phyloP scores from a whole-genome alignment of 257 asterid species.

The Coffea eugenioides region DNA sequence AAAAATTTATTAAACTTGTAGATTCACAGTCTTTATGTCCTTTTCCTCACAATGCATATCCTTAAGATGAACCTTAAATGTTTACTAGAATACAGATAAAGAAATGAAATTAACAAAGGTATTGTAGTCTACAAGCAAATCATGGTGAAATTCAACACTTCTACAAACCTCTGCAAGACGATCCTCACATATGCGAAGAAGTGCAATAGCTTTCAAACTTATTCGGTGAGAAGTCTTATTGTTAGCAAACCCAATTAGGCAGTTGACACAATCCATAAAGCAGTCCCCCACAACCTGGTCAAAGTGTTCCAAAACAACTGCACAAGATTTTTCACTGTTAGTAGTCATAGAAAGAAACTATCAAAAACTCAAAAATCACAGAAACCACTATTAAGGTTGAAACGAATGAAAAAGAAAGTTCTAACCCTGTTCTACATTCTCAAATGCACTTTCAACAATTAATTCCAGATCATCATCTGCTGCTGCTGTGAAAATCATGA shows the following conservation, averaged over 20 bases:
- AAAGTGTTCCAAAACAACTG: slow-evolving; percentile 98
- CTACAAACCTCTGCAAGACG: slow-evolving; percentile 96
- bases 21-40: neutral
- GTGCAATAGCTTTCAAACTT: slow-evolving; percentile 99
- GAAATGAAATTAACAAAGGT: neutral
- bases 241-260: slow-evolving; percentile 98
- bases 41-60: neutral
- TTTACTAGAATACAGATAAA: neutral
- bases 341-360: slow-evolving; percentile 22
- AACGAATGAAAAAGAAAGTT: slow-evolving; percentile 11
- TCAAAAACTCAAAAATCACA: slow-evolving; percentile 13
- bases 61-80: neutral
- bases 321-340: slow-evolving; percentile 41
- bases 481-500: slow-evolving; percentile 99
- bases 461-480: slow-evolving; percentile 92
- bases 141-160: slow-evolving; percentile 16
- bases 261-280: slow-evolving; percentile 99
- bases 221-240: slow-evolving; percentile 84
- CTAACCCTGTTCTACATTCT: slow-evolving; percentile 97
- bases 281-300: slow-evolving; percentile 99
- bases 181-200: slow-evolving; percentile 99
- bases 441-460: slow-evolving; percentile 97
- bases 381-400: slow-evolving; percentile 11
- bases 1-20: neutral
- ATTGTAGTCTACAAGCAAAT: neutral